These are phyloP conservation scores for Xylariomycetidae sp. DNA, from an alignment of 2,329 filamentous ascomycete genomes.

Conservation along the genomic window DNA sequence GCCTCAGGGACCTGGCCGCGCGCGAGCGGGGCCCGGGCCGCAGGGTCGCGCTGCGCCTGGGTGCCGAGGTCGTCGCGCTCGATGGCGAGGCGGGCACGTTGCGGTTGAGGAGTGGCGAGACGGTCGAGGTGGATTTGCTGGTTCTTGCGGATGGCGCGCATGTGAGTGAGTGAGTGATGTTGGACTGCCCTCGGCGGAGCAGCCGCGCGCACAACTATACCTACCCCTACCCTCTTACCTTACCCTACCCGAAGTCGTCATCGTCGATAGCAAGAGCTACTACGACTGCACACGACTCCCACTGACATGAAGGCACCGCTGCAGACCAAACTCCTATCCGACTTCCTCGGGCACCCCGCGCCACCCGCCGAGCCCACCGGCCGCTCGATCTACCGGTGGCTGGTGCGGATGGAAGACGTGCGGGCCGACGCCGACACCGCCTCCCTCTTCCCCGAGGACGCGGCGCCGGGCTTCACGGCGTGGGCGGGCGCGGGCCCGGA, in stretches of 20 bases:
- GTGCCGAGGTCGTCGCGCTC: conserved; percentile 6
- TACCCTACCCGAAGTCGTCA: no score
- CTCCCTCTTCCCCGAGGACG: conserved; percentile 5
- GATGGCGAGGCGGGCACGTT: conserved; percentile 65
- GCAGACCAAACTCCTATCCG: conserved; percentile 9
- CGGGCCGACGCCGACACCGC: conserved; percentile 5
- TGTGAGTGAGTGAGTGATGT: conserved; percentile 5
- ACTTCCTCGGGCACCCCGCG: conserved; percentile 8
- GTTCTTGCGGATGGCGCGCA: conserved; percentile 41
- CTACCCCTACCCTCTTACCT: no score
- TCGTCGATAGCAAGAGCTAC: no score
- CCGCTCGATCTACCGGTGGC: conserved; percentile 16
- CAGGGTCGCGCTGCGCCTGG: conserved; percentile 6
- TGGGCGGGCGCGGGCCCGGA: conserved; percentile 6
- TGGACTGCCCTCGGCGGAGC: no score
- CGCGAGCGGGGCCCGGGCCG: conserved; percentile 13
- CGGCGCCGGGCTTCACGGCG: conserved; percentile 9
- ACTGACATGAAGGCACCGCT: no score
- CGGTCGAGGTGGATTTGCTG: conserved; percentile 30
- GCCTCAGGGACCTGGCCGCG: conserved; percentile 29
- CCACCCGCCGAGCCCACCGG: conserved; percentile 9
- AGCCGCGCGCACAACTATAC: no score
- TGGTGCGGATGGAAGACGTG: conserved; percentile 11
- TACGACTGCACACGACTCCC: no score
- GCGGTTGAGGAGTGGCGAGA: conserved; percentile 22